Conservation (phyloP, 2,329 filamentous ascomycete genomes). For the Cercospora sp. region DNA sequence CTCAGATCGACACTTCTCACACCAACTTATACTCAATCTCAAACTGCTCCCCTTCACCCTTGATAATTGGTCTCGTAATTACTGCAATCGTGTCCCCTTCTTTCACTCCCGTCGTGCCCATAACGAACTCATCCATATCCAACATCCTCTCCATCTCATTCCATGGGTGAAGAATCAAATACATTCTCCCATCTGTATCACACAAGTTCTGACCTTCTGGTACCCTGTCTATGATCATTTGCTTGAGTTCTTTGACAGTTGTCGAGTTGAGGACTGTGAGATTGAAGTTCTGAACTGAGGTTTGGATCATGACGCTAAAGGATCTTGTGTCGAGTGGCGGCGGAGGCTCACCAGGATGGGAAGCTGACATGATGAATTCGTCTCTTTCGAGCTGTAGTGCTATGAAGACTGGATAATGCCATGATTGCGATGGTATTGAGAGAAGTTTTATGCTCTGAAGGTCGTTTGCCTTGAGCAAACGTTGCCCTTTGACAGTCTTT, state of each 20-base stretch:
- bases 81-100: not conserved
- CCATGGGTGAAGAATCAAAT: slow-evolving; percentile 1
- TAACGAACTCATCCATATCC: not conserved
- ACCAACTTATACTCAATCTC: slow-evolving; percentile 2
- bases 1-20: not conserved
- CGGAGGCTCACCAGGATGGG: slow-evolving; percentile 1
- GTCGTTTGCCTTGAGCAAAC: not conserved
- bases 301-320: not conserved
- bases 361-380: not conserved
- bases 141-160: not conserved
- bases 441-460: not conserved
- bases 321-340: not conserved
- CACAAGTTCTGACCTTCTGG: not conserved
- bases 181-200: slow-evolving; percentile 7
- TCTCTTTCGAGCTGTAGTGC: not conserved
- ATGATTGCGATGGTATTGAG: not conserved
- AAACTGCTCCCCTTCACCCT: not conserved
- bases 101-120: not conserved
- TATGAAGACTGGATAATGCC: not conserved
- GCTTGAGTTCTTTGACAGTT: slow-evolving; percentile 1
- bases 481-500: not conserved
- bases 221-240: not conserved
- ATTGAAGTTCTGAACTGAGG: not conserved
- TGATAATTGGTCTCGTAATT: not conserved
- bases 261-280: not conserved